Base-by-base conservation (phyloP, 345 rosid species). In the Citrus sp. region DNA sequence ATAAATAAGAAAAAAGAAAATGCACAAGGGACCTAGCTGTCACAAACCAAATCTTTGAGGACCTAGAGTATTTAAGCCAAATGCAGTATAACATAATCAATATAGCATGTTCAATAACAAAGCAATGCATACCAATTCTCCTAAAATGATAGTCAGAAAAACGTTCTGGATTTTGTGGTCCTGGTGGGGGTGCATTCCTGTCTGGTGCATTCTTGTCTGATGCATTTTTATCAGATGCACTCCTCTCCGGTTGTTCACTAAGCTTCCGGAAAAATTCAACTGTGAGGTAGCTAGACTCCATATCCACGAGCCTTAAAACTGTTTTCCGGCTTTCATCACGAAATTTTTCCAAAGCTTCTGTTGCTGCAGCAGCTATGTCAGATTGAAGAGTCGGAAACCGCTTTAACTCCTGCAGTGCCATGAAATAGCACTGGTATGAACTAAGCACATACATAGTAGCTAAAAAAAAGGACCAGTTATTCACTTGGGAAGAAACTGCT, bases 191-290 rank as follows among this genome's bases (percentile, higher is more conserved):
- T 54, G 85, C 77, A 75, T 87, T 87, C 81, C 92, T 96, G 82
- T 93, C 99, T 10, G 97, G 87, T 54, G 85, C 76, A 75, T 88
- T 87, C 81, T 92, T 96, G 82, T 93, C 99, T 16, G 97, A 87
- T 54, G 85, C 76, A 73, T 88, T 88, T 80, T 92, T 95, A 81
- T 95, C 99, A 73, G 87, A 89, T 46, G 83, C 75, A 74, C 85
- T 89, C 79, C 93, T 95, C 82, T 96, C 98, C 6, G 98, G 90
- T 83, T 94, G 98, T 12, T 86, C 79, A 76, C 93, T 95, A 83
- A 96, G 90, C 86, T 96, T 96, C 80, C 99, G 84, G 88, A 94
- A 94, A 86, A 96, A 96, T 58, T 96, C 99, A 85, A 93, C 99
- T 0, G 99, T 96, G 49, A 96, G 86, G 82, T 96, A 94, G 88